Conservation (phyloP, 805 yeast genomes). For the Wickerhamomyces alni region DNA sequence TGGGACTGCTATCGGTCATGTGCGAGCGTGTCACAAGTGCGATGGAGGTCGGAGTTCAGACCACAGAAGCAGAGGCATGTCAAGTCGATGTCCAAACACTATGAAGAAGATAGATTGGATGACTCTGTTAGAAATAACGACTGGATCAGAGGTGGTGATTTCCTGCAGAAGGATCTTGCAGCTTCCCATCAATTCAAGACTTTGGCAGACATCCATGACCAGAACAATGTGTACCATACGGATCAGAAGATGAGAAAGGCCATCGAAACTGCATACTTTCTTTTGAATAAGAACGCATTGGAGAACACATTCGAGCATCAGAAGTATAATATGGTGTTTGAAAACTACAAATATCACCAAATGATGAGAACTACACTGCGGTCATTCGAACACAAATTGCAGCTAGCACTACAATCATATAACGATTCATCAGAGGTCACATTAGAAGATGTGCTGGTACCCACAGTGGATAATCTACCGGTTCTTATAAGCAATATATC, state of each 20-base stretch:
- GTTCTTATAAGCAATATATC: not conserved
- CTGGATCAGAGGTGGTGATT: not conserved
- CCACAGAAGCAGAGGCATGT: too few relatives aligned
- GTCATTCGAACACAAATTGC: slow-evolving; percentile 3
- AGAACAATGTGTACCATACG: not conserved
- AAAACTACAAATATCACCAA: not conserved
- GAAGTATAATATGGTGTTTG: not conserved
- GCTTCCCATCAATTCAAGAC: not conserved
- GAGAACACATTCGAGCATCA: not conserved
- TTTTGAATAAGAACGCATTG: not conserved
- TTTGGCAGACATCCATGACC: not conserved
- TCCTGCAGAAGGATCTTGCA: not conserved
- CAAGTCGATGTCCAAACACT: not conserved
- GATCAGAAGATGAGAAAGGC: not conserved
- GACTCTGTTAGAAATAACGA: not conserved
- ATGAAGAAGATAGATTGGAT: not conserved
- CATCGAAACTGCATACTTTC: not conserved
- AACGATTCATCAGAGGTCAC: not conserved
- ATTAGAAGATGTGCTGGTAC: slow-evolving; percentile 3
- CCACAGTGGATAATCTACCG: slow-evolving; percentile 4
- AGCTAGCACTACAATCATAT: not conserved
- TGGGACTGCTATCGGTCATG: too few relatives aligned
- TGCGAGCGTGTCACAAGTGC: too few relatives aligned
- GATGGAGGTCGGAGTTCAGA: too few relatives aligned
- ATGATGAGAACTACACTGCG: not conserved